Percentiles rank a stretch among this genome's conserved stretches.
Conservation (phyloP, 352 stramenopile genomes). For the Pythium volutum region DNA sequence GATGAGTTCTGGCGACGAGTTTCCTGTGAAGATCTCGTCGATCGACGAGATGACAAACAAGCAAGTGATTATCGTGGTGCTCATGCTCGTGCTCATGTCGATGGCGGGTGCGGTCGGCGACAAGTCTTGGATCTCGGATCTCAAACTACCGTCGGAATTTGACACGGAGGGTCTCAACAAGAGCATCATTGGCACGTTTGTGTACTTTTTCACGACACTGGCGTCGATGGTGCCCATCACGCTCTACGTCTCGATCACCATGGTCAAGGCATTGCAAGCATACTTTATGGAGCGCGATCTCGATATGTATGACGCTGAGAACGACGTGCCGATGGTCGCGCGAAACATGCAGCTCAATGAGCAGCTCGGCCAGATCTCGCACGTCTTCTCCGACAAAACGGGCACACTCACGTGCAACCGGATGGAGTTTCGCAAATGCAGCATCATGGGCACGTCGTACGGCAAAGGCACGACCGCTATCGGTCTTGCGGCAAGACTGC, state of each 20-base stretch:
- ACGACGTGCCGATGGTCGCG: constrained; percentile 65
- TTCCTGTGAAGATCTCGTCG: constrained; percentile 77
- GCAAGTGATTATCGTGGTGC: constrained; percentile 80
- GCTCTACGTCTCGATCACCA: constrained; percentile 87
- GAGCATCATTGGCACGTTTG: constrained; percentile 60
- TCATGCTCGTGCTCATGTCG: constrained; percentile 71
- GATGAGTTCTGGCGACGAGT: constrained; percentile 85
- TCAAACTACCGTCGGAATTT: constrained; percentile 39
- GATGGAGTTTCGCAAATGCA: constrained; percentile 90
- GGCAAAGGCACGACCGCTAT: constrained; percentile 85
- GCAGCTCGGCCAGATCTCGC: constrained; percentile 91
- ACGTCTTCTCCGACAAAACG: constrained; percentile 97
- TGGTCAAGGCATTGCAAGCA: constrained; percentile 88
- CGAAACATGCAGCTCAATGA: constrained; percentile 88
- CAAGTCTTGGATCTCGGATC: constrained; percentile 44
- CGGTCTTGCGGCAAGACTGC: constrained; percentile 61
- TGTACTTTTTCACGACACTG: constrained; percentile 84
- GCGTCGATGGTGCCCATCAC: constrained; percentile 86
- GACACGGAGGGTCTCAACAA: constrained; percentile 28
- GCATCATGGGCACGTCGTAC: constrained; percentile 74
- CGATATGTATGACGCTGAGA: constrained; percentile 84
- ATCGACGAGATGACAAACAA: constrained; percentile 86
- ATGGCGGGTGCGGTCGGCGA: constrained; percentile 62
- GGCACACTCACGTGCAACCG: constrained; percentile 87
- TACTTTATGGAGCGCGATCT: constrained; percentile 85